Evolutionary conservation across 2,329 filamentous ascomycete genomes (phyloP).

Genomic region (Talaromyces sp.): DNA sequence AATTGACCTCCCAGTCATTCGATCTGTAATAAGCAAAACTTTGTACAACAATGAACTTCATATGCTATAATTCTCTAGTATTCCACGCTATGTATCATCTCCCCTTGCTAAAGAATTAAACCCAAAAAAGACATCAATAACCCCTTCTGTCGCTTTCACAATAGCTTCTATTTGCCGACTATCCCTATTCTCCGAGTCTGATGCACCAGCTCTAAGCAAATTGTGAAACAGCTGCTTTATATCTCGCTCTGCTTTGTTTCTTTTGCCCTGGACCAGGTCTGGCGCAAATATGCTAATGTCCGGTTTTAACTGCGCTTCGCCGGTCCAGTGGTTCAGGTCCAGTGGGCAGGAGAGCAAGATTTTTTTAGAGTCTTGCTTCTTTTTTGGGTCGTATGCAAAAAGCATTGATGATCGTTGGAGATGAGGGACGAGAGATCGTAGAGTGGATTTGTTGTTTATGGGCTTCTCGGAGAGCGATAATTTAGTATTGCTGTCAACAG

Average conservation of each 20-base stretch:
- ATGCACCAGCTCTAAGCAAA: slow-evolving; percentile 21
- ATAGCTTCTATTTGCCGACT: slow-evolving; percentile 23
- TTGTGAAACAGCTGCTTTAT: slow-evolving; percentile 34
- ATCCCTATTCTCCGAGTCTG: slow-evolving; percentile 12
- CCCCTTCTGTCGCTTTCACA: slow-evolving; percentile 31
- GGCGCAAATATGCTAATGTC: slow-evolving; percentile 29
- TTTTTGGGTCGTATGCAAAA: slow-evolving; percentile 16
- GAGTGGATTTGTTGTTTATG: slow-evolving; percentile 20
- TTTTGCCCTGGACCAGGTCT: slow-evolving; percentile 6
- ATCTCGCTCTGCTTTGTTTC: slow-evolving; percentile 32
- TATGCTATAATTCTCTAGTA: not conserved
- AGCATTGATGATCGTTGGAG: slow-evolving; percentile 33
- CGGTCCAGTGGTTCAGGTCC: slow-evolving; percentile 35
- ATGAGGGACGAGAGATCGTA: slow-evolving; percentile 29
- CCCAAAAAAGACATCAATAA: slow-evolving; percentile 29
- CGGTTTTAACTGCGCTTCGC: slow-evolving; percentile 34
- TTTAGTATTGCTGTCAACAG: not conserved
- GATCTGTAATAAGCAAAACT: not conserved
- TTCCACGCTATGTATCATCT: not conserved
- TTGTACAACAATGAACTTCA: not conserved
- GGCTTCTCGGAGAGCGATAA: slow-evolving; percentile 10
- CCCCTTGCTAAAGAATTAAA: slow-evolving; percentile 2
- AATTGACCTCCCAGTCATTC: not conserved
- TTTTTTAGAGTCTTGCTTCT: slow-evolving; percentile 6
- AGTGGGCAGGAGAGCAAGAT: slow-evolving; percentile 33